Evolutionary conservation across 2,329 filamentous ascomycete genomes (phyloP), one percentile per base, ranked within the genome.

Genomic region (Xylariomycetidae sp.): DNA sequence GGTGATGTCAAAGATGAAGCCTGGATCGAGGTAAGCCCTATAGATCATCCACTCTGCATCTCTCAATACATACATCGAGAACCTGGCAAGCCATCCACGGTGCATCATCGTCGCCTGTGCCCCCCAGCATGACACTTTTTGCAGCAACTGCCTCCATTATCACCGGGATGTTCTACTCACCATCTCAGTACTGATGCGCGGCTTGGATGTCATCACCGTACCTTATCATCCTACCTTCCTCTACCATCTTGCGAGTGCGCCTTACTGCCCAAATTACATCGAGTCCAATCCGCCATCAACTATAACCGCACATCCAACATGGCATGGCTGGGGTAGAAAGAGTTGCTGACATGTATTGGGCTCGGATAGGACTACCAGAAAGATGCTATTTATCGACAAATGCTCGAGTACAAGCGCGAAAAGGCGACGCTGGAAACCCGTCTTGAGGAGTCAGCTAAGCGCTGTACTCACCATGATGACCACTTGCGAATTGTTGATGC

Each of bases 321-420:
- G n/a, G n/a, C n/a, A n/a, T n/a, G n/a, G n/a, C n/a, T n/a, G n/a
- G n/a, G n/a, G n/a, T n/a, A n/a, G n/a, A n/a, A n/a, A 43, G 48
- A 43, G 39, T 51, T 50, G 50, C 55, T 66, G 58, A 61, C 54
- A 49, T 51, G 54, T 52, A 55, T 26, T 43, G 57, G n/a, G 61
- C 30, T 47, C 56, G 41, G 61, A 51, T 63, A 94, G 88, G 80
- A 84, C 57, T 92, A 85, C 54, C 85, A 90, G 65, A 98, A 97
- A 67, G 92, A 95, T 68, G 92, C 92, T 45, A 95, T 98, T 58
- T 83, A 86, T 53, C 87, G 94, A 38, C 90, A 96, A 66, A 95
- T 98, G 88, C 86, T 88, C 57, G 92, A 97, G 64, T 96, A 94
- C 64, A 95, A 94, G 65, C 82, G 92, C 50, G 88, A 94, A 58